phyloP scores from a whole-genome alignment of 768 basidiomycete genomes.

The Trametes maxima region DNA sequence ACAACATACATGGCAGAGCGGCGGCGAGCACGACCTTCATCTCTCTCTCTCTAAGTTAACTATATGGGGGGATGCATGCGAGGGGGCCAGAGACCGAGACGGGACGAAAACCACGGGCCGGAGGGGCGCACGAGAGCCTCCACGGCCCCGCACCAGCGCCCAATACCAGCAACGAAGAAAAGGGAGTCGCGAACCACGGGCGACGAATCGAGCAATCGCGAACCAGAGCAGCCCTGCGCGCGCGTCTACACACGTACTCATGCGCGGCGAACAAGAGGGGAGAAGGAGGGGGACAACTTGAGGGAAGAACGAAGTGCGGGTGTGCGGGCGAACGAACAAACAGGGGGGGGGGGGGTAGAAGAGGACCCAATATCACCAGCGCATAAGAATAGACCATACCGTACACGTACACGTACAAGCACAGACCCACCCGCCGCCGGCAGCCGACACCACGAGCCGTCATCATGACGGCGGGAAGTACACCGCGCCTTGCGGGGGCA shows the following conservation, averaged over 20 bases:
- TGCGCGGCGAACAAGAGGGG: background rate
- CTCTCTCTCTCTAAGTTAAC: constrained; percentile 16
- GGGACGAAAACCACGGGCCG: background rate
- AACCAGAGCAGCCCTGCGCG: background rate
- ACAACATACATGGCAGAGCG: constrained; percentile 18
- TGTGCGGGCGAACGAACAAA: background rate
- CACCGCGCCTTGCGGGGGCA: constrained; percentile 10
- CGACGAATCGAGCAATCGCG: background rate
- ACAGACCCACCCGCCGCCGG: background rate
- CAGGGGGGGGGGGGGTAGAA: background rate
- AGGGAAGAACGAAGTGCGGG: background rate
- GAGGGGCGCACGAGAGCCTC: background rate
- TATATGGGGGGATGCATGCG: background rate
- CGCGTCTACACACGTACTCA: background rate
- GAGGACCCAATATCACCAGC: constrained; percentile 13
- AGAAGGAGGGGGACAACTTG: too few relatives aligned
- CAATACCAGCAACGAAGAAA: background rate
- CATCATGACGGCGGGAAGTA: constrained; percentile 23
- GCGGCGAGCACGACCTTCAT: constrained; percentile 11
- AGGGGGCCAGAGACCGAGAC: background rate
- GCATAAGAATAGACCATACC: constrained; percentile 16
- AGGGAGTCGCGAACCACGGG: constrained; percentile 5
- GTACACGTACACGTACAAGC: constrained; percentile 4
- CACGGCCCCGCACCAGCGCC: constrained; percentile 2
- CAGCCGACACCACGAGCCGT: background rate